phyloP scores from a whole-genome alignment of 2,329 filamentous ascomycete species.

The Sclerotinia subarctica region DNA sequence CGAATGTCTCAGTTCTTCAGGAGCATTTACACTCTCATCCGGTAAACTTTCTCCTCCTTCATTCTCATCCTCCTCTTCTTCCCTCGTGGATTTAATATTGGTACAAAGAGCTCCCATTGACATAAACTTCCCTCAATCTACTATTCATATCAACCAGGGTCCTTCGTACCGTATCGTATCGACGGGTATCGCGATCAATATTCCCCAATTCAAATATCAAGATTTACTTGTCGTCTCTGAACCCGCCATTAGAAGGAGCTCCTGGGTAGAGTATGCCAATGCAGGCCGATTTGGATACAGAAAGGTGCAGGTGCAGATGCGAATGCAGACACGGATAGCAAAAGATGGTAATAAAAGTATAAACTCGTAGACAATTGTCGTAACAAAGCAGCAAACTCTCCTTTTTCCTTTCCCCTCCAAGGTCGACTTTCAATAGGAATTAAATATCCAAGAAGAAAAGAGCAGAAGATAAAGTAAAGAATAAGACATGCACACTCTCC shows the following conservation, averaged over 20 bases:
- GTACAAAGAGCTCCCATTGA: conserved; percentile 13
- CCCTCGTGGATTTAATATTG: conserved; percentile 3
- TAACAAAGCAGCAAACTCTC: background rate
- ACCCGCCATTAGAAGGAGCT: background rate
- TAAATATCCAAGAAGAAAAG: too few species aligned
- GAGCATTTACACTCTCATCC: background rate
- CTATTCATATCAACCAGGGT: background rate
- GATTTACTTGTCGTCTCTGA: background rate
- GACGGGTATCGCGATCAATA: background rate
- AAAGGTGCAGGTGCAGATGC: background rate
- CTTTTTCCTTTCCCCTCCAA: too few species aligned
- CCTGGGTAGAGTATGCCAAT: background rate
- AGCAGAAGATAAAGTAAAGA: background rate
- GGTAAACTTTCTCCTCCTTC: background rate
- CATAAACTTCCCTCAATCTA: background rate
- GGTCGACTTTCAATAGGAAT: too few species aligned
- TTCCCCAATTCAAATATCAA: background rate
- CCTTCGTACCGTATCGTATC: background rate
- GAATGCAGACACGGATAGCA: background rate
- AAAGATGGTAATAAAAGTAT: too few species aligned
- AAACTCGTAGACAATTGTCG: background rate
- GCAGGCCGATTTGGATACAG: background rate
- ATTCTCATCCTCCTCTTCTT: background rate
- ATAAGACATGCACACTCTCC: background rate
- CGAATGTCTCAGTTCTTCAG: background rate